Evolutionary conservation across 176 grass and related monocot genomes (phyloP), one percentile per base, ranked within the genome.

Genomic region (Triticum aestivum): DNA sequence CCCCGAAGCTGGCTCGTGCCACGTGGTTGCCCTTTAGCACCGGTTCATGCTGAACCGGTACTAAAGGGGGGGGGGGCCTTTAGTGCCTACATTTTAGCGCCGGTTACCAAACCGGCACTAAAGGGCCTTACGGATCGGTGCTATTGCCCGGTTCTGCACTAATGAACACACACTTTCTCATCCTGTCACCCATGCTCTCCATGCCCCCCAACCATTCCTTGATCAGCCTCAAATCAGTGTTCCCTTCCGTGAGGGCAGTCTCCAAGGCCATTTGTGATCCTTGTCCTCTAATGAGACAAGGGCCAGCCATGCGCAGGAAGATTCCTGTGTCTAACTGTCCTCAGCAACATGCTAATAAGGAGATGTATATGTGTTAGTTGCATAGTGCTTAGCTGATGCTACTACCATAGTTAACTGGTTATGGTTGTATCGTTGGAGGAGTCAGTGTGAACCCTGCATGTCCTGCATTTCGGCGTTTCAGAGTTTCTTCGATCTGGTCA

Each of bases 281-380:
- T 2, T 78, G 52, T 78, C 76, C 76, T 78, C 76, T 61, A 78
- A 78, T 61, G 76, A 9, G 76, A 78, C 76, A 78, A 78, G 14
- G 52, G 73, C 18, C 76, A 54, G 51, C 51, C 51, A 18, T 54
- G 35, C 14, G 11, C 52, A 34, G 32, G 5, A 78, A 38, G 76
- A 78, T 78, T 78, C 49, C 5, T 78, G 32, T 21, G 52, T 23
- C 75, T 17, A 54, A 21, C 3, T 33, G 30, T 54, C 49, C 51
- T 52, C 51, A 13, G 18, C 26, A 78, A 59, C 51, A 78, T 78
- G 51, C 15, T 54, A 54, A 54, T 7, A 6, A 15, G 15, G 15
- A 54, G 51, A 54, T 51, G 2, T 15, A 51, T 54, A 54, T 54
- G 14, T 54, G 15, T 51, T 52, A 52, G 45, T 49, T 42, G 9